Conservation (phyloP, 345 rosid genomes). For the Luvunga scandens region DNA sequence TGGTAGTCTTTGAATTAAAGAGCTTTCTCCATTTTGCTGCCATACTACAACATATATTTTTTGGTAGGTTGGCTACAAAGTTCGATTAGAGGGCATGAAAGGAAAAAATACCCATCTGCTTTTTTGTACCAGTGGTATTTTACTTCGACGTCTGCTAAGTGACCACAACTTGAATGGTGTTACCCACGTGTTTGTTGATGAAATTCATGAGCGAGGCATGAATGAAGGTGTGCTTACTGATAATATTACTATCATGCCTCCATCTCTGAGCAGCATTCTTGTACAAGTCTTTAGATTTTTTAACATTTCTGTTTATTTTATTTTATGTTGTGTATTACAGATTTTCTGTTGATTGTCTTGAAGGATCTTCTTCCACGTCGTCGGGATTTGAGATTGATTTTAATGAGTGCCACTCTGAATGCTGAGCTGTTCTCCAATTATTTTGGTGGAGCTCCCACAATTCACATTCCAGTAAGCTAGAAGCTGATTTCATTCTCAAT, state of each 20-base stretch:
- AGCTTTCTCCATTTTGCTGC: constrained; percentile 41
- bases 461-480: constrained; percentile 83
- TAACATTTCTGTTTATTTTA: constrained; percentile 5
- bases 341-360: constrained; percentile 89
- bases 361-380: constrained; percentile 98
- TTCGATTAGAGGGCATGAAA: constrained; percentile 94
- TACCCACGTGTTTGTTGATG: constrained; percentile 98
- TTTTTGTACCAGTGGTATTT: constrained; percentile 96
- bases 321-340: constrained; percentile 35
- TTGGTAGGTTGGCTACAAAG: constrained; percentile 97
- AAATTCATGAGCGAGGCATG: constrained; percentile 99
- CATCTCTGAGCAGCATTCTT: neutral
- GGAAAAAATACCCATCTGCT: constrained; percentile 93
- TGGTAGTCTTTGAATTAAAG: constrained; percentile 11
- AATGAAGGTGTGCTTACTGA: constrained; percentile 72
- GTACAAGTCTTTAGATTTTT: neutral
- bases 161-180: constrained; percentile 87
- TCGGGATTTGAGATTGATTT: constrained; percentile 84
- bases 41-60: constrained; percentile 51
- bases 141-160: constrained; percentile 82
- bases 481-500: constrained; percentile 7
- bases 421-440: constrained; percentile 93
- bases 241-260: neutral
- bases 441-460: constrained; percentile 85
- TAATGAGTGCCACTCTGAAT: constrained; percentile 98